A percentile compares a stretch with the other conserved stretches of the same genome.
phyloP scores from a whole-genome alignment of 2,329 filamentous ascomycete genomes.

The Chaetomiaceae sp. region DNA sequence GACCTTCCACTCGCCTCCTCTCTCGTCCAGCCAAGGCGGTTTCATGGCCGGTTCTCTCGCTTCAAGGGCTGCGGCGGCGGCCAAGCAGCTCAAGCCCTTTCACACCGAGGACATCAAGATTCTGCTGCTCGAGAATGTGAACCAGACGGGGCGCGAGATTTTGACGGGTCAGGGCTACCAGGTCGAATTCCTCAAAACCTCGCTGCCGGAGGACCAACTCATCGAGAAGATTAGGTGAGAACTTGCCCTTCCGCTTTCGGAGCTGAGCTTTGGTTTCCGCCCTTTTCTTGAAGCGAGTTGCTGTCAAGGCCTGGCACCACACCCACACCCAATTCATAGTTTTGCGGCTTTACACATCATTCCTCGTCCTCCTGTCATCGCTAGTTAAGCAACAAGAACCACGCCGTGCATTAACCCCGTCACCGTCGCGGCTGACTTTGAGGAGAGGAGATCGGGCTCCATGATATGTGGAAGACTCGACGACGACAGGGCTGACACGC shows the following conservation, averaged over 20 bases:
- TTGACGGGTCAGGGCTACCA: slow-evolving; percentile 85
- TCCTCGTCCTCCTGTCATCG: too few species aligned
- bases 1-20: slow-evolving; percentile 67
- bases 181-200: slow-evolving; percentile 85
- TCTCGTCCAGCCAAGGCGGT: slow-evolving; percentile 42
- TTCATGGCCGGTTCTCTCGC: slow-evolving; percentile 38
- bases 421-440: too few species aligned
- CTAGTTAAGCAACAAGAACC: too few species aligned
- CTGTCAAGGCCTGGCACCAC: neutral
- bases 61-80: slow-evolving; percentile 33
- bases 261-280: slow-evolving; percentile 10
- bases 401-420: too few species aligned
- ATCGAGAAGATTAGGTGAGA: slow-evolving; percentile 88
- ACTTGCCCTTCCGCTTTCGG: slow-evolving; percentile 18
- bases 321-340: neutral
- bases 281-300: slow-evolving; percentile 5
- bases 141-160: slow-evolving; percentile 79
- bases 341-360: too few species aligned
- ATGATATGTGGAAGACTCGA: too few species aligned
- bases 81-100: slow-evolving; percentile 89
- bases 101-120: slow-evolving; percentile 96
- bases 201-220: slow-evolving; percentile 83
- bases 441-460: too few species aligned
- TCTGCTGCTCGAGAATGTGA: slow-evolving; percentile 90
- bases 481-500: slow-evolving; percentile 8